Percentiles rank a stretch among this genome's conserved stretches.
phyloP scores from a whole-genome alignment of 768 basidiomycete genomes.

The Tricholoma saponaceum region DNA sequence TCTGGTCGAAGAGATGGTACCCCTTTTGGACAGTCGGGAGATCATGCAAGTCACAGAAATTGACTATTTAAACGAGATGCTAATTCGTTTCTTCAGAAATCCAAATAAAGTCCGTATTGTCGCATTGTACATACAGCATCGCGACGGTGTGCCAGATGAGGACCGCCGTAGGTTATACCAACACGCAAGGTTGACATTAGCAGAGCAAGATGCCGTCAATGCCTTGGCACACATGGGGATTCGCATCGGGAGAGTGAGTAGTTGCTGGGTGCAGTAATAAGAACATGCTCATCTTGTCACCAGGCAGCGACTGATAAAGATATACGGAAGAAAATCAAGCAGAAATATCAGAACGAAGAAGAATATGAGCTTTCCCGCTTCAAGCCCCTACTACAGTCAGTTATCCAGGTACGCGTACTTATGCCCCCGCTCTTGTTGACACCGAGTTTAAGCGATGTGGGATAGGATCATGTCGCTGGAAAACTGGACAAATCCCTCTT shows the following conservation, averaged over 20 bases:
- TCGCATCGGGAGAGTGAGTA: constrained; percentile 74
- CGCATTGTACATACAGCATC: constrained; percentile 88
- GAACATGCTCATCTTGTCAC: neutral
- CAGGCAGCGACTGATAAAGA: constrained; percentile 77
- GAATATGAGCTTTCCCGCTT: constrained; percentile 96
- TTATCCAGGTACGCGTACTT: constrained; percentile 66
- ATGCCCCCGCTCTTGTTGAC: neutral
- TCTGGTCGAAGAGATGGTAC: constrained; percentile 98
- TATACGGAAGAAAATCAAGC: constrained; percentile 76
- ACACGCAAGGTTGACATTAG: constrained; percentile 81
- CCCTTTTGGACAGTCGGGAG: constrained; percentile 82
- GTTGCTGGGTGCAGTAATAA: neutral
- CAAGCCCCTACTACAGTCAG: constrained; percentile 74
- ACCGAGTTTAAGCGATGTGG: neutral
- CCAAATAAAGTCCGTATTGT: constrained; percentile 94
- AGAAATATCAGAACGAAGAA: constrained; percentile 72
- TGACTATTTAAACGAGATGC: neutral
- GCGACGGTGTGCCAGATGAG: constrained; percentile 98
- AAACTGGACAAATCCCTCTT: constrained; percentile 78
- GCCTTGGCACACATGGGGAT: constrained; percentile 79
- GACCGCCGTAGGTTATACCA: constrained; percentile 93
- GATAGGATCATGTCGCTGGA: constrained; percentile 76
- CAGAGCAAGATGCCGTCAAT: constrained; percentile 94
- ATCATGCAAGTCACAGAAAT: constrained; percentile 59
- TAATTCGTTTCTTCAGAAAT: constrained; percentile 45